Evolutionary conservation across 192 early-diverging fungal species (phyloP), one percentile per base, ranked within the genome.

Genomic region (Gonapodya sp.): DNA sequence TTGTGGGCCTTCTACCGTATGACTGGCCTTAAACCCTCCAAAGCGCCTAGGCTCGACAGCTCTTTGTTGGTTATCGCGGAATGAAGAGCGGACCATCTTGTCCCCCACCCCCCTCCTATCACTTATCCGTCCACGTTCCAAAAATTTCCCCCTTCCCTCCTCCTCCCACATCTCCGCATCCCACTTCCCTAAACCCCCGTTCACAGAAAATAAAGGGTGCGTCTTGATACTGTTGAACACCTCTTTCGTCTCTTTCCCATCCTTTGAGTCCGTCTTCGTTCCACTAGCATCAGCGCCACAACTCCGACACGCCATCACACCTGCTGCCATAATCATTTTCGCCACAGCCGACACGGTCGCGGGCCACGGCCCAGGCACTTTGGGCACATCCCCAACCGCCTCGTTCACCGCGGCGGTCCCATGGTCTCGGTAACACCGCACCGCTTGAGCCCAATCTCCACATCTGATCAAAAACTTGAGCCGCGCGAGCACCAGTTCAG

Each of bases 221-320:
- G 8, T 8, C 46, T 24, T 8, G 46, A 64, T 64, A 16, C 24
- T 64, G 8, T 64, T 24, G 46, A 64, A 64, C 46, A 64, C 8
- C 46, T 64, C 46, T 24, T 64, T 64, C 46, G 46, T 64, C 46
- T 64, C 46, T 64, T 64, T 64, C 46, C n/a, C n/a, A n/a, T n/a
- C n/a, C n/a, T n/a, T n/a, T n/a, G 46, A 16, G 8, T 64, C 46
- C 46, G 46, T 24, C 46, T 64, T 64, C 8, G 8, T 64, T 8
- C 46, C 46, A 64, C 24, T 64, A 64, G 46, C 46, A 64, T 8
- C 46, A 64, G 46, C 46, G 8, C 46, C 46, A 8, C 8, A 8
- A 8, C 46, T 64, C 46, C 24, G 8, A 64, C 46, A 64, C 46
- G 46, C 46, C 46, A 16, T 24, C 46, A 64, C 46, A 24, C 46